These are phyloP conservation scores for Boletus pseudopeckii DNA, from an alignment of 768 basidiomycete species.

Conservation along the genomic window DNA sequence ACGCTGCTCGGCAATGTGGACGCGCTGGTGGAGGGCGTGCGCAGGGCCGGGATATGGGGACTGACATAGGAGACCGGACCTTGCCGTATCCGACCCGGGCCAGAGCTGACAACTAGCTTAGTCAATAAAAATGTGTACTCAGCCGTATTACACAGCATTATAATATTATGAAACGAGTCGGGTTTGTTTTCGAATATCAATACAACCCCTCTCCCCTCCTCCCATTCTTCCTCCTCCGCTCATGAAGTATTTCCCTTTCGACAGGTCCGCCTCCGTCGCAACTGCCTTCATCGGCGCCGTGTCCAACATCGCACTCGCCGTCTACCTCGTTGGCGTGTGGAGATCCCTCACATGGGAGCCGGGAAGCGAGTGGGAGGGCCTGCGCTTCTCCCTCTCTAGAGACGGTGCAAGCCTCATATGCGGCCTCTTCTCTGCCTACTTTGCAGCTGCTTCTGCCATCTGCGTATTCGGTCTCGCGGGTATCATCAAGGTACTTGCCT, in stretches of 20 bases:
- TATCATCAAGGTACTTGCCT: conserved; percentile 55
- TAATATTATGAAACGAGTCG: conserved; percentile 12
- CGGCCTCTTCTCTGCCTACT: conserved; percentile 63
- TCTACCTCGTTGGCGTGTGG: conserved; percentile 42
- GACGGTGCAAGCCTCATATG: conserved; percentile 51
- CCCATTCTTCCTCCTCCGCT: neutral
- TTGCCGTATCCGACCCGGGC: neutral
- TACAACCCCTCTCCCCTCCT: neutral
- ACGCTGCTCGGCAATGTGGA: conserved; percentile 90
- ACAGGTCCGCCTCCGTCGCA: conserved; percentile 37
- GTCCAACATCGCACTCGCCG: conserved; percentile 39
- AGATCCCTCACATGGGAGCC: conserved; percentile 44
- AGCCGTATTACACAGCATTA: conserved; percentile 8
- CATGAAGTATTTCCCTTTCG: conserved; percentile 7
- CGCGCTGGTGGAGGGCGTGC: conserved; percentile 81
- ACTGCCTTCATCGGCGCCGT: conserved; percentile 39
- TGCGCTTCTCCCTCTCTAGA: conserved; percentile 37
- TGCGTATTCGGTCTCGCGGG: conserved; percentile 65
- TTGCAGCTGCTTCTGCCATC: conserved; percentile 60
- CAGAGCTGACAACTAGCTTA: conserved; percentile 6
- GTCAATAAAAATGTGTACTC: conserved; percentile 13
- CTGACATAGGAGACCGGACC: conserved; percentile 37
- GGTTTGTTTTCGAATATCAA: neutral
- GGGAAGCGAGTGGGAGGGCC: conserved; percentile 49
- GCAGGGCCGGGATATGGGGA: conserved; percentile 87